A percentile compares a stretch with the other conserved stretches of the same genome.
Evolutionary conservation across 2,329 filamentous ascomycete species (phyloP).

Genomic region (Calonectria ilicicola): DNA sequence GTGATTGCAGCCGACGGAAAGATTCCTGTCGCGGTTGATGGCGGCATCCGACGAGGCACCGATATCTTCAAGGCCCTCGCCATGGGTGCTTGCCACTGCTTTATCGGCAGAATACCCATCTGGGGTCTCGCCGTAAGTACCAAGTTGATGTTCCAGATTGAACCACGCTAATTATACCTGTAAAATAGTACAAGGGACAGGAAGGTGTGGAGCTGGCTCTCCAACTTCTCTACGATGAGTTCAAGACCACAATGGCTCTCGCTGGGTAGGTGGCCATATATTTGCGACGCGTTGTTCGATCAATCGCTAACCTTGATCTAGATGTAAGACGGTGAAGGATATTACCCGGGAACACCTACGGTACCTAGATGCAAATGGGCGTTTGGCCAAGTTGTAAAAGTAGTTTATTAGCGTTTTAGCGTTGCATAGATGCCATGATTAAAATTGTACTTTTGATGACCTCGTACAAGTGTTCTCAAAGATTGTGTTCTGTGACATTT

Average conservation of each 20-base stretch:
- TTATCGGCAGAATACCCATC: slow-evolving; percentile 47
- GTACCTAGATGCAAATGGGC: slow-evolving; percentile 29
- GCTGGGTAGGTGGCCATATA: slow-evolving; percentile 25
- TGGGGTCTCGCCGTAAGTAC: slow-evolving; percentile 48
- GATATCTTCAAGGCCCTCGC: slow-evolving; percentile 49
- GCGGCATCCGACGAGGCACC: slow-evolving; percentile 46
- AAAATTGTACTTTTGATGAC: slow-evolving; percentile 1
- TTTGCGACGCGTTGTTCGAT: background rate
- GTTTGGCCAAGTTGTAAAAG: slow-evolving; percentile 26
- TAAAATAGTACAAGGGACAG: slow-evolving; percentile 40
- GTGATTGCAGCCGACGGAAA: slow-evolving; percentile 66
- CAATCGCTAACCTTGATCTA: slow-evolving; percentile 7
- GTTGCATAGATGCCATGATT: slow-evolving; percentile 6
- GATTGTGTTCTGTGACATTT: background rate
- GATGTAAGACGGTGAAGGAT: slow-evolving; percentile 36
- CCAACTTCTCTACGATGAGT: slow-evolving; percentile 47
- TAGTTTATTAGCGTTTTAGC: background rate
- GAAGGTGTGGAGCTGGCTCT: slow-evolving; percentile 48
- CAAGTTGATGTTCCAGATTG: background rate
- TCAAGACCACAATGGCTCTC: slow-evolving; percentile 42
- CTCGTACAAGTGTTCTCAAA: background rate
- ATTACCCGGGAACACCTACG: slow-evolving; percentile 34
- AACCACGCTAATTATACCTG: background rate
- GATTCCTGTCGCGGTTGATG: slow-evolving; percentile 66
- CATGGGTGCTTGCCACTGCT: slow-evolving; percentile 42